Base-by-base conservation (phyloP, 108 stramenopile species). In the Parietichytrium sp. region DNA sequence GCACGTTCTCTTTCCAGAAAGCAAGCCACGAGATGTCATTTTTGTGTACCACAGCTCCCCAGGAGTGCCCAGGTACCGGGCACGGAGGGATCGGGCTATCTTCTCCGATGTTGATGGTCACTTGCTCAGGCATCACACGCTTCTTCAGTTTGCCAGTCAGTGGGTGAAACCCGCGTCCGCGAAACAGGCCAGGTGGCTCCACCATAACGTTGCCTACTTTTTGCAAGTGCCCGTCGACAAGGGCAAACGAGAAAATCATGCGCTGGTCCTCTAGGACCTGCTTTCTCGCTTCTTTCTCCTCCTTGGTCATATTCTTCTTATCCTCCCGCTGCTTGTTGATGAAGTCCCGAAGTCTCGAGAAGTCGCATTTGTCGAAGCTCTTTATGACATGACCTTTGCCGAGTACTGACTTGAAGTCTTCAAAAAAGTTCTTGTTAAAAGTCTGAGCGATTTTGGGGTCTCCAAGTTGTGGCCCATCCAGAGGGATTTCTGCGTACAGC, bases 121-220 rank as follows among this genome's bases (percentile, higher is more conserved):
- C 94, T 81, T 95, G 92, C 83, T 94, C 95, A 3, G 98, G 95
- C 18, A 81, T 49, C 7, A 95, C 94, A 15, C 98, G 91, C 51
- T 90, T 82, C 86, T 99, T 99, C 81, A 99, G 82, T 78, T 92
- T 96, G 54, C 99, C 99, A 91, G 97, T 98, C 87, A 96, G 96
- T 54, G 99, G 99, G 86, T 99, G 99, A 78, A 94, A 94, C 29
- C 99, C 99, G 27, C 97, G 92, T 25, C 99, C 99, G 1, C 99
- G 92, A 87, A 99, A 99, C 31, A 98, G 90, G 52, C 95, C 94
- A 15, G 99, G 99, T 2, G 97, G 99, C 92, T 99, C 99, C 52
- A 91, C 86, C 72, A 54, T 91, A 54, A 79, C 89, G 77, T 91
- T 91, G 13, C 91, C 91, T 3, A 95, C 94, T 51, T 93, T 95